Evolutionary conservation across 2,329 filamentous ascomycete species (phyloP), one percentile per base, ranked within the genome.

Genomic region (Zelopaecilomyces penicillatus): DNA sequence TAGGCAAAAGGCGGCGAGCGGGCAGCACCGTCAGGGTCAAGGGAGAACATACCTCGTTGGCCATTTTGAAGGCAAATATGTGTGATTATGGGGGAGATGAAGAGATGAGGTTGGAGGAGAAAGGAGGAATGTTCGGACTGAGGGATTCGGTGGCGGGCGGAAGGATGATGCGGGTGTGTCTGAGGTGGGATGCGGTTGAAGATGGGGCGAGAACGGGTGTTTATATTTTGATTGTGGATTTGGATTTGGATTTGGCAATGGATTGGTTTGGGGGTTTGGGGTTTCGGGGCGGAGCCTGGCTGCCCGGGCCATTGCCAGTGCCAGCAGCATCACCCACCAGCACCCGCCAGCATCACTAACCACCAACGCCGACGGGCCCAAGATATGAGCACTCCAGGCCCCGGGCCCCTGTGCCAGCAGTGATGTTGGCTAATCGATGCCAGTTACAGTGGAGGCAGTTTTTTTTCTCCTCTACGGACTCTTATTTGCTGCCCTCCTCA

Each of bases 41-140:
- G 40, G 41, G 40, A 43, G 36, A 33, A 54, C 55, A 52, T 62
- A 64, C 62, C 61, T 64, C 62, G 50, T 58, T 62, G 46, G 62
- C 49, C 62, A 64, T 64, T 42, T 44, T 54, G 49, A 42, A 50
- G 42, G 42, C 33, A 33, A 34, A 36, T 36, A 43, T 48, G 33
- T 37, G 45, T 38, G 30, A 30, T 44, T 42, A 10, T 39, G 26
- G 33, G 34, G 29, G 30, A 37, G 35, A 37, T 32, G 46, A 34
- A 39, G 40, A 39, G 43, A 35, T 19, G 19, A 19, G 19, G 19
- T 19, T 19, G 36, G 39, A 42, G 43, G 40, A 35, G 39, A 30
- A 36, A 29, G 32, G 37, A 43, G 10, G 35, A 49, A 37, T 32
- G 47, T 28, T 42, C 39, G 46, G 45, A 38, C 29, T 47, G 39